phyloP scores from a whole-genome alignment of 2,329 filamentous ascomycete genomes.

The Paecilomyces fulvus region DNA sequence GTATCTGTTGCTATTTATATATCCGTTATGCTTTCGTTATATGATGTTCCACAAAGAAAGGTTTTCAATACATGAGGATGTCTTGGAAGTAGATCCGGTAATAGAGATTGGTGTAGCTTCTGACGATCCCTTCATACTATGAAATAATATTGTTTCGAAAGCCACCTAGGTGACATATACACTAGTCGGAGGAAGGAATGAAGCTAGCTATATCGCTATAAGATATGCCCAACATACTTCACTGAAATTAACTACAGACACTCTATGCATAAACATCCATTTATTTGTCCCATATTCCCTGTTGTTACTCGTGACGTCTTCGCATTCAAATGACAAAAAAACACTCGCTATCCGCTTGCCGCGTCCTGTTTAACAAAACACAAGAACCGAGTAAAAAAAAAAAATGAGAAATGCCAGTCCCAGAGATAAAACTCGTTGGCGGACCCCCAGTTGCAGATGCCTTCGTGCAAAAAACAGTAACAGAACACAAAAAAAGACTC shows the following conservation, averaged over 20 bases:
- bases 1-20: slow-evolving; percentile 1
- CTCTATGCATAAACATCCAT: background rate
- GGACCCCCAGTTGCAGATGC: background rate
- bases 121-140: too few species aligned
- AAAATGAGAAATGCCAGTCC: background rate
- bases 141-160: too few species aligned
- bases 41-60: background rate
- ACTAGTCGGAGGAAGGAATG: too few species aligned
- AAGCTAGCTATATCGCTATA: too few species aligned
- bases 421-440: background rate
- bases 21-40: slow-evolving; percentile 6
- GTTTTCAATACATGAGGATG: background rate
- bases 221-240: too few species aligned
- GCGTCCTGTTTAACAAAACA: background rate
- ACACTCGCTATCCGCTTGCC: background rate
- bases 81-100: too few species aligned
- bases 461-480: background rate
- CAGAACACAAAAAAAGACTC: background rate
- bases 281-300: background rate
- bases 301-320: background rate
- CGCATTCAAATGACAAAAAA: background rate
- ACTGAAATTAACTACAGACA: background rate
- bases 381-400: background rate
- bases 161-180: too few species aligned
- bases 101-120: too few species aligned